Evolutionary conservation across 2,329 filamentous ascomycete genomes (phyloP).

Genomic region (Trichoderma sp.): DNA sequence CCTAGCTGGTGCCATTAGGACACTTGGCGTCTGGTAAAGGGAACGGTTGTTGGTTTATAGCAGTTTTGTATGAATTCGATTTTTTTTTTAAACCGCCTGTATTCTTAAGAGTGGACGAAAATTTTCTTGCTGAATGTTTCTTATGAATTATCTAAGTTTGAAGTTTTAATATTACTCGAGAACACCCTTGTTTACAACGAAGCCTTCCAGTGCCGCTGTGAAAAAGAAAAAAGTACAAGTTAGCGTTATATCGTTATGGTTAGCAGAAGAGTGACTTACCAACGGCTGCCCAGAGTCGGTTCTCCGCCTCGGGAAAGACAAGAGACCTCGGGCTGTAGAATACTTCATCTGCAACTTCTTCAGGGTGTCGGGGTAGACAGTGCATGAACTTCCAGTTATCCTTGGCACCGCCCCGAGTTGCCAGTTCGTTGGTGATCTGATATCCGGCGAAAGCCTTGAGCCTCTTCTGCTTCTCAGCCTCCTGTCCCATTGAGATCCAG

Average conservation of each 20-base stretch:
- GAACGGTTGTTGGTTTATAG: slow-evolving; percentile 26
- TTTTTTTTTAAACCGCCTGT: background rate
- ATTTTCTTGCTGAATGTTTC: slow-evolving; percentile 21
- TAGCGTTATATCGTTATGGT: slow-evolving; percentile 21
- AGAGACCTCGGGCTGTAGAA: slow-evolving; percentile 86
- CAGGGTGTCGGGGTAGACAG: slow-evolving; percentile 86
- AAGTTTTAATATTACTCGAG: slow-evolving; percentile 48
- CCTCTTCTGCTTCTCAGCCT: slow-evolving; percentile 77
- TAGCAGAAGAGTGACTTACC: slow-evolving; percentile 51
- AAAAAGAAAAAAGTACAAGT: slow-evolving; percentile 21
- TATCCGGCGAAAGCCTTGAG: slow-evolving; percentile 84
- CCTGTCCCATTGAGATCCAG: slow-evolving; percentile 98
- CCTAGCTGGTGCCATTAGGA: slow-evolving; percentile 13
- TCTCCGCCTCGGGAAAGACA: slow-evolving; percentile 94
- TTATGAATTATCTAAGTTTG: slow-evolving; percentile 2
- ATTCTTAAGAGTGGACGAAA: slow-evolving; percentile 12
- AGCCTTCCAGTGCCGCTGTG: slow-evolving; percentile 76
- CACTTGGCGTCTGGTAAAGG: slow-evolving; percentile 32
- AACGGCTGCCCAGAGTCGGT: slow-evolving; percentile 88
- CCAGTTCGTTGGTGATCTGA: slow-evolving; percentile 87
- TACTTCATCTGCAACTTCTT: slow-evolving; percentile 93
- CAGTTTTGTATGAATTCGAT: slow-evolving; percentile 27
- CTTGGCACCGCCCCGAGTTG: slow-evolving; percentile 82
- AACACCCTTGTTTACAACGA: slow-evolving; percentile 91
- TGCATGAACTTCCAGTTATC: slow-evolving; percentile 97